Evolutionary conservation across 1,284 basidiomycete genomes (phyloP).

Genomic region (Trichosporon inkin): DNA sequence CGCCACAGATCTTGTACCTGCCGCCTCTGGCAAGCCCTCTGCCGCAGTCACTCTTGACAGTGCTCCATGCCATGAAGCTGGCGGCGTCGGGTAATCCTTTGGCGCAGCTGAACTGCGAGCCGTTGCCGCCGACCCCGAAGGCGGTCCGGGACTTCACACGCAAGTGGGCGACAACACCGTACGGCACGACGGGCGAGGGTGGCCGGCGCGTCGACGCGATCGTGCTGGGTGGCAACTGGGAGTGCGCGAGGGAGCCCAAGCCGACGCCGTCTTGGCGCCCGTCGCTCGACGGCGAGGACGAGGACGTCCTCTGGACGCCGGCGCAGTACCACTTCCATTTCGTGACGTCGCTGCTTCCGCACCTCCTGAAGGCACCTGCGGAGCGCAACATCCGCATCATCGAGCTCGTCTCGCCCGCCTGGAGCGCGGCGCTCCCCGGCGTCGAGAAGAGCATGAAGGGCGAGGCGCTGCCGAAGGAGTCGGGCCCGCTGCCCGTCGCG

Average conservation of each 20-base stretch:
- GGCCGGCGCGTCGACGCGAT: constrained; percentile 49
- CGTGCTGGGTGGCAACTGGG: constrained; percentile 46
- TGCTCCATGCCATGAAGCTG: constrained; percentile 46
- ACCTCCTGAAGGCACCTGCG: constrained; percentile 67
- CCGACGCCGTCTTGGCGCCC: neutral
- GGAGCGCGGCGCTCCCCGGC: constrained; percentile 64
- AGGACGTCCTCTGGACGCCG: constrained; percentile 35
- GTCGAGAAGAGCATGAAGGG: constrained; percentile 38
- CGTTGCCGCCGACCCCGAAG: constrained; percentile 37
- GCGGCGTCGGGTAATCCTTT: constrained; percentile 31
- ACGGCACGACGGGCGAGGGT: constrained; percentile 40
- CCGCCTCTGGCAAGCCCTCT: constrained; percentile 43
- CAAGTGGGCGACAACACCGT: constrained; percentile 39
- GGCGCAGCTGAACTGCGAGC: constrained; percentile 46
- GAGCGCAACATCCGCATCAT: constrained; percentile 80
- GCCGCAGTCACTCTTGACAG: constrained; percentile 40
- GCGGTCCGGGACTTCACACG: constrained; percentile 42
- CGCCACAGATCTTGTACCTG: constrained; percentile 49
- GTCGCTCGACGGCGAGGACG: neutral
- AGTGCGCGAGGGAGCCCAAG: constrained; percentile 12
- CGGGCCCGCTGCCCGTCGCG: constrained; percentile 11
- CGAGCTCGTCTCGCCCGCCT: constrained; percentile 75
- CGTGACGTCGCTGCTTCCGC: constrained; percentile 69
- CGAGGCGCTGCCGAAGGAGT: constrained; percentile 11
- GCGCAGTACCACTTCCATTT: constrained; percentile 60